These are phyloP conservation scores for Fusarium sp. DNA, from an alignment of 2,329 filamentous ascomycete genomes.

Conservation along the genomic window DNA sequence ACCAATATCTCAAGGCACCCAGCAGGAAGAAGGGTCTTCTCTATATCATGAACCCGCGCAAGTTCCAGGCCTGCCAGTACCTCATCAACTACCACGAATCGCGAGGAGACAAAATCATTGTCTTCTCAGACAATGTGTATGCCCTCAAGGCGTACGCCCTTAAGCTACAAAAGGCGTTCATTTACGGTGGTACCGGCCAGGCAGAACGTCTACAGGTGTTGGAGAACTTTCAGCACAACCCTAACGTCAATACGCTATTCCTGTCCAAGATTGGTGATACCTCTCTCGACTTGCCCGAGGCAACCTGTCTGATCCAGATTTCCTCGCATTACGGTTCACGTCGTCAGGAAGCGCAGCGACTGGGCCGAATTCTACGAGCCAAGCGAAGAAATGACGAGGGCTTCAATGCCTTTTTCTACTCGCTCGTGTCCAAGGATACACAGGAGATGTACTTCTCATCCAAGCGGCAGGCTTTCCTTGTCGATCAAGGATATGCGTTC, in stretches of 20 bases:
- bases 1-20: constrained; percentile 85
- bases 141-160: constrained; percentile 87
- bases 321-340: constrained; percentile 97
- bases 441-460: constrained; percentile 98
- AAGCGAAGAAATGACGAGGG: constrained; percentile 97
- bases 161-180: constrained; percentile 87
- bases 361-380: constrained; percentile 92
- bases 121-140: constrained; percentile 98
- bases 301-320: constrained; percentile 96
- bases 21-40: constrained; percentile 65
- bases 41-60: constrained; percentile 97
- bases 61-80: constrained; percentile 97
- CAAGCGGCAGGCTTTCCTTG: constrained; percentile 95
- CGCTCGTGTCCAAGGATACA: constrained; percentile 95
- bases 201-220: constrained; percentile 87
- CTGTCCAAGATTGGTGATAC: constrained; percentile 98
- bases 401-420: constrained; percentile 99
- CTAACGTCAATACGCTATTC: constrained; percentile 91
- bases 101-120: constrained; percentile 96
- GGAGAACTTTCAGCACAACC: constrained; percentile 95
- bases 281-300: constrained; percentile 95
- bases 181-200: constrained; percentile 90
- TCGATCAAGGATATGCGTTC: constrained; percentile 98
- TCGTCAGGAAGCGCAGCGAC: constrained; percentile 92
- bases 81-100: constrained; percentile 98